These are phyloP conservation scores for Trifolium dubium DNA, from an alignment of 306 rosid species.

Conservation along the genomic window DNA sequence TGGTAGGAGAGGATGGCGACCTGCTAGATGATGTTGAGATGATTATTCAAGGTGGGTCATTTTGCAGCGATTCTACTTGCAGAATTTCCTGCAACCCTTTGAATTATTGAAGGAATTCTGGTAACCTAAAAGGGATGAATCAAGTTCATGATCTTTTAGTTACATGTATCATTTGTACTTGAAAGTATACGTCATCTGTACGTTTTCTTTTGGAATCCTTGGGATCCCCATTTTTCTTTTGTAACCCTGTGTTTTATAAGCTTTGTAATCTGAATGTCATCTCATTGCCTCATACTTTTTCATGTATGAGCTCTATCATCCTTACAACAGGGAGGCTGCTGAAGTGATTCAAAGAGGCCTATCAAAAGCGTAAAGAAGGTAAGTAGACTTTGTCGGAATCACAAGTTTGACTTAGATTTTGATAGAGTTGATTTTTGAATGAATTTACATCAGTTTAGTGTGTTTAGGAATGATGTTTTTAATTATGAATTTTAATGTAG, in stretches of 20 bases:
- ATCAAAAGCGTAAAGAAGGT: background rate
- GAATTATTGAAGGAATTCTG: slow-evolving; percentile 23
- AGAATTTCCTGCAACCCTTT: slow-evolving; percentile 29
- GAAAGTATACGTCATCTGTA: background rate
- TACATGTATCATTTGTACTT: background rate
- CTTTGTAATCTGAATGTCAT: no score
- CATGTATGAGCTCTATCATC: no score
- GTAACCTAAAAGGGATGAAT: slow-evolving; percentile 1
- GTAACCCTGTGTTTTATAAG: background rate
- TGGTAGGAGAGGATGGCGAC: slow-evolving; percentile 64
- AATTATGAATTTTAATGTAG: background rate
- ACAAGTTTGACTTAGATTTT: background rate
- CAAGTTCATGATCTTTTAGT: background rate
- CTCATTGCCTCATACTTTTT: no score
- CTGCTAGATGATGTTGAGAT: slow-evolving; percentile 47
- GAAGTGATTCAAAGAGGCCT: background rate
- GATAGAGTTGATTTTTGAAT: background rate
- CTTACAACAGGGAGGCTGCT: background rate
- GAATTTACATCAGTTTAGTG: background rate
- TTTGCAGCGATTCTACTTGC: slow-evolving; percentile 32
- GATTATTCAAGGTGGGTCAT: slow-evolving; percentile 13
- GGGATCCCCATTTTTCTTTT: background rate
- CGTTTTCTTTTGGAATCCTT: background rate
- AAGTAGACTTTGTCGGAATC: background rate
- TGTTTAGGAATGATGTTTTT: slow-evolving; percentile 4